A percentile compares a stretch with the other conserved stretches of the same genome.
These are phyloP conservation scores for Cardamine chenopodiifolia DNA, from an alignment of 345 rosid species.

Conservation along the genomic window DNA sequence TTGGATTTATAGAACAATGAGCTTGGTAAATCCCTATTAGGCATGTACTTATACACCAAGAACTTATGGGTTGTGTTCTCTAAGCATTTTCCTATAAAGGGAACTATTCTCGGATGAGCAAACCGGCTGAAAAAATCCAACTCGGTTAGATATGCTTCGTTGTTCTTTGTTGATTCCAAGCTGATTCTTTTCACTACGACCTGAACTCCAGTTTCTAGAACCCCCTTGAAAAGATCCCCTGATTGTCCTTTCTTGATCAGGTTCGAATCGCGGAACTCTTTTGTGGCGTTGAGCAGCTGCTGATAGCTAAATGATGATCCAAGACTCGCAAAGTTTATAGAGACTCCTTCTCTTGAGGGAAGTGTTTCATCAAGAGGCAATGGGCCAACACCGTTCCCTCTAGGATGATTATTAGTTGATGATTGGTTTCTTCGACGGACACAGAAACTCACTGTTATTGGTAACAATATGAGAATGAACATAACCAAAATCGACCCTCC, in stretches of 20 bases:
- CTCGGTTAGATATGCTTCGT: slow-evolving; percentile 59
- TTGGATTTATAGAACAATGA: slow-evolving; percentile 59
- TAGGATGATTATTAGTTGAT: slow-evolving; percentile 36
- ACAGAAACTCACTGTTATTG: slow-evolving; percentile 54
- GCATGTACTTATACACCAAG: slow-evolving; percentile 87
- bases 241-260: slow-evolving; percentile 87
- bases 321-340: slow-evolving; percentile 48
- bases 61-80: slow-evolving; percentile 70
- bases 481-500: slow-evolving; percentile 67
- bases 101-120: slow-evolving; percentile 72
- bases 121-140: slow-evolving; percentile 72
- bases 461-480: slow-evolving; percentile 47
- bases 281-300: slow-evolving; percentile 64
- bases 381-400: slow-evolving; percentile 61
- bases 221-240: slow-evolving; percentile 75
- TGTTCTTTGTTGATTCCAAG: slow-evolving; percentile 48
- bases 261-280: slow-evolving; percentile 57
- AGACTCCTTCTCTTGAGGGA: slow-evolving; percentile 49
- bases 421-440: slow-evolving; percentile 45
- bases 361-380: slow-evolving; percentile 57
- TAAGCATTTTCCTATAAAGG: slow-evolving; percentile 80
- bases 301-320: slow-evolving; percentile 70
- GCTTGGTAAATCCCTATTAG: slow-evolving; percentile 71
- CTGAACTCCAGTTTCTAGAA: slow-evolving; percentile 59
- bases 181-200: slow-evolving; percentile 70